Conservation (phyloP, 306 rosid genomes). For the Quillaja saponaria region DNA sequence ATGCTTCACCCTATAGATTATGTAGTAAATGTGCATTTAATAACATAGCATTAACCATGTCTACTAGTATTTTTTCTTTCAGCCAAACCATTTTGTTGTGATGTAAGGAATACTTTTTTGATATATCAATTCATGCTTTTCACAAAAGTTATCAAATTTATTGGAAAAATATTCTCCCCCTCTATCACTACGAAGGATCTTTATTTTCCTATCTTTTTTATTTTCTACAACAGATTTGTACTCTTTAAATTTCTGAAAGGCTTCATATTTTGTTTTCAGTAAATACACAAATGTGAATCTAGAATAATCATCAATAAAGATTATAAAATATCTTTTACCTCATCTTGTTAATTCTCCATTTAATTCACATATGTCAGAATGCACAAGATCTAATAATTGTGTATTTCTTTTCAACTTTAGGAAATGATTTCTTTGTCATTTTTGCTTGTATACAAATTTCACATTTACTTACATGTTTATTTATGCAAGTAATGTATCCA, state of each 20-base stretch:
- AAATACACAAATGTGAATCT: neutral
- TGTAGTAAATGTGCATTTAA: no score
- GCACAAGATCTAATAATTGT: no score
- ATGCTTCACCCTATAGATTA: no score
- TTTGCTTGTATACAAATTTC: neutral
- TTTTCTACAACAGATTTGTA: slow-evolving; percentile 3
- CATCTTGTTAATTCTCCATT: slow-evolving; percentile 9
- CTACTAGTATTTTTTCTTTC: neutral
- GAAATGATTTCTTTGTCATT: neutral
- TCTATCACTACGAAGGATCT: neutral
- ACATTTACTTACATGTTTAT: no score
- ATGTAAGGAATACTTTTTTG: no score
- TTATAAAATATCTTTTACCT: neutral
- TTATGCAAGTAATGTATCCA: no score
- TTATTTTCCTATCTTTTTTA: slow-evolving; percentile 5
- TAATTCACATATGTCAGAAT: neutral
- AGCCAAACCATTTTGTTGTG: neutral
- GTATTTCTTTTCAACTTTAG: neutral
- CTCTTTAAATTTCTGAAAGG: neutral
- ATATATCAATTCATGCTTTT: no score
- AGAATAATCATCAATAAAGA: neutral
- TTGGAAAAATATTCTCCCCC: no score
- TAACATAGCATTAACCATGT: no score
- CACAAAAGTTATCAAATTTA: no score
- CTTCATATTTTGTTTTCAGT: neutral